Evolutionary conservation across 257 asterid genomes (phyloP), one percentile per base, ranked within the genome.

Genomic region (Nicotiana sylvestris): DNA sequence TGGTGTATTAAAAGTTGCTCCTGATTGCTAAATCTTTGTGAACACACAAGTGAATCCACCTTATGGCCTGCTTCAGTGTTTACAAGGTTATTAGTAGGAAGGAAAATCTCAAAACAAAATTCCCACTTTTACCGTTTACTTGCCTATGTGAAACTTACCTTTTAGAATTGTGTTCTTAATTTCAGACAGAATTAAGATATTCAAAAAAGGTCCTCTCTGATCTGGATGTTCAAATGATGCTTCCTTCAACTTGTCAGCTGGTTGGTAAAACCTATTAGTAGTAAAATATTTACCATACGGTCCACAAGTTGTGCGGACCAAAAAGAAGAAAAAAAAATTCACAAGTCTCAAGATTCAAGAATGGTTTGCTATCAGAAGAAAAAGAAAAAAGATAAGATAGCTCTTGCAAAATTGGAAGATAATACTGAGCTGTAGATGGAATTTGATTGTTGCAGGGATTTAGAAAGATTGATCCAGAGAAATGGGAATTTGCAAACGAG

Each of bases 401-500:
- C 30, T 46, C 35, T 18, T 69, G n/a, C 32, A 30, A 69, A 69
- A 17, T 29, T 65, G 61, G 39, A 60, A 30, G 65, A 27, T 72
- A 32, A 60, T 27, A 29, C 77, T 81, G 39, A 85, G 78, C 1
- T 43, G 61, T 46, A 46, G 61, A 49, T 43, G 69, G 84, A 61
- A 55, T 86, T 81, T 66, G 70, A 69, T 84, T 83, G 46, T 37
- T 93, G 92, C 97, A 95, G 99, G 99, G 99, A 0, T 95, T 95
- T 85, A 90, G 95, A 86, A 95, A 95, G 90, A 88, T 93, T 37
- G 99, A 95, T 87, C 88, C 97, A 0, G 97, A 95, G 58, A 90
- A 83, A 84, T 95, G 99, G 99, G 98, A 95, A 78, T 95, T 95
- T 6, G 97, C 98, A 0, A 92, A 93, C 58, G 99, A 95, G 80